Conservation (phyloP, 345 rosid species). For the Anastatica hierochuntica region DNA sequence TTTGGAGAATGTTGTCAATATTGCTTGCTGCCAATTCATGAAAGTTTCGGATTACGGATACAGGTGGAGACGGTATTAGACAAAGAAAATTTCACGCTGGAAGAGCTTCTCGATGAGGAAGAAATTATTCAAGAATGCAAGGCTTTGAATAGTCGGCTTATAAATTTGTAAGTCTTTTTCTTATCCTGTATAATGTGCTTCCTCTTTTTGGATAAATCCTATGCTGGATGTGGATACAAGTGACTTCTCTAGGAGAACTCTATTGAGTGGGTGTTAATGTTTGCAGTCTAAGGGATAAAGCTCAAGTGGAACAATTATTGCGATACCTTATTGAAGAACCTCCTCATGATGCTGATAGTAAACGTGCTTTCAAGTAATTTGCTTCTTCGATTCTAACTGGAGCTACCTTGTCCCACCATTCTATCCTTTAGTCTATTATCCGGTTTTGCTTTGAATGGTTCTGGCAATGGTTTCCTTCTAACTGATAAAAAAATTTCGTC, state of each 20-base stretch:
- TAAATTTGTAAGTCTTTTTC: slow-evolving; percentile 60
- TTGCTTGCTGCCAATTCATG: background rate
- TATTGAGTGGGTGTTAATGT: background rate
- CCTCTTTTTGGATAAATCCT: no score
- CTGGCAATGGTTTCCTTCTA: background rate
- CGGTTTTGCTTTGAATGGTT: no score
- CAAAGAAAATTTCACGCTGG: slow-evolving; percentile 81
- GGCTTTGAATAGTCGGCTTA: slow-evolving; percentile 83
- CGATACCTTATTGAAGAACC: slow-evolving; percentile 65
- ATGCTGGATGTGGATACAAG: no score
- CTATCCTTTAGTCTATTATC: background rate
- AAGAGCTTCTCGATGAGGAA: slow-evolving; percentile 94
- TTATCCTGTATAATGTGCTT: no score
- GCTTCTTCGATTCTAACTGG: slow-evolving; percentile 7
- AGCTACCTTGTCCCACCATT: background rate
- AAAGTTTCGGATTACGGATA: no score
- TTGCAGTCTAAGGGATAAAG: slow-evolving; percentile 70
- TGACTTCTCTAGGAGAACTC: no score
- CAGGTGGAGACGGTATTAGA: slow-evolving; percentile 82
- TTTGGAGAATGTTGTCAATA: background rate
- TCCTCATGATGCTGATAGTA: slow-evolving; percentile 71
- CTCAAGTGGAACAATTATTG: slow-evolving; percentile 83
- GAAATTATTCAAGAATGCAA: slow-evolving; percentile 98
- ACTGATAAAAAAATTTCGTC: slow-evolving; percentile 2
- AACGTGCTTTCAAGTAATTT: slow-evolving; percentile 62